These are phyloP conservation scores for Cymodocea nodosa DNA, from an alignment of 116 monocot species.

Conservation along the genomic window DNA sequence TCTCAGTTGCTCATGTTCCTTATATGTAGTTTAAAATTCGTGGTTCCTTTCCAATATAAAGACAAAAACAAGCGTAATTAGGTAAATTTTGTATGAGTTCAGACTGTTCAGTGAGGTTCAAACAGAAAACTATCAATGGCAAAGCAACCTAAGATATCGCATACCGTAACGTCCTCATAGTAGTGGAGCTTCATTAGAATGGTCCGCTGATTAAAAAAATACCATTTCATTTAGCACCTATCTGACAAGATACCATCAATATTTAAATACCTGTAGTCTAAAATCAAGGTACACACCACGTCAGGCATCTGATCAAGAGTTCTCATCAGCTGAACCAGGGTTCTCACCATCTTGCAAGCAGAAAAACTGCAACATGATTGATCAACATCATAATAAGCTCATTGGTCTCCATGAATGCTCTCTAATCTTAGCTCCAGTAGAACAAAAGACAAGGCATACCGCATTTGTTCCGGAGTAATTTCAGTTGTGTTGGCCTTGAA, in stretches of 20 bases:
- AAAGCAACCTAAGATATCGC: background rate
- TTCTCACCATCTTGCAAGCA: slow-evolving; percentile 98
- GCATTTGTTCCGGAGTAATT: slow-evolving; percentile 96
- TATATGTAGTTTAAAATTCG: no score
- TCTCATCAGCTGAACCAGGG: slow-evolving; percentile 88
- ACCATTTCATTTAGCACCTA: background rate
- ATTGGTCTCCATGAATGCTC: background rate
- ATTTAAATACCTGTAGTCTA: background rate
- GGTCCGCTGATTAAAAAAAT: slow-evolving; percentile 48
- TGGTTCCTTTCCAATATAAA: no score
- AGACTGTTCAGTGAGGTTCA: no score
- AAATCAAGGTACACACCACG: slow-evolving; percentile 39
- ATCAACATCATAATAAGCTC: background rate
- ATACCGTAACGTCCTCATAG: slow-evolving; percentile 92
- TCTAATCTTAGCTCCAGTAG: background rate
- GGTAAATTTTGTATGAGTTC: no score
- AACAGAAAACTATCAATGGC: no score
- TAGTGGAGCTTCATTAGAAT: slow-evolving; percentile 97
- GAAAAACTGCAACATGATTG: slow-evolving; percentile 51
- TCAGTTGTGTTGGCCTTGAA: slow-evolving; percentile 55
- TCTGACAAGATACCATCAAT: background rate
- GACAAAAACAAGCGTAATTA: no score
- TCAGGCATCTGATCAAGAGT: slow-evolving; percentile 93
- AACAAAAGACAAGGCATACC: slow-evolving; percentile 22
- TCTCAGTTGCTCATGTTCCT: no score